Conservation (phyloP, 805 yeast genomes). For the Blastobotrys chiropterorum region DNA sequence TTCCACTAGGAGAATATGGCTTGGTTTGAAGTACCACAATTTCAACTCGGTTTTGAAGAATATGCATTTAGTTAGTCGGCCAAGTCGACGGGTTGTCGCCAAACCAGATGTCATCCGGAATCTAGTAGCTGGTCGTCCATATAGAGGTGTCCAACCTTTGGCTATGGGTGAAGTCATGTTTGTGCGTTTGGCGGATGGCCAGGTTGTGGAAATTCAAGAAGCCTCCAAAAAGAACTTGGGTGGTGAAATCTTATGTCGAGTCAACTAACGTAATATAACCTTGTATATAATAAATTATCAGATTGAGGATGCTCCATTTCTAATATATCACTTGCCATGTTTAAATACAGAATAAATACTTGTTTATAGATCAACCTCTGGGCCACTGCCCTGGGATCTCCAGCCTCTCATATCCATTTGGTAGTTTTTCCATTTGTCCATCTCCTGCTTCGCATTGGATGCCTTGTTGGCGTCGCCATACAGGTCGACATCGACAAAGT, state of each 20-base stretch:
- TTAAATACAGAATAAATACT: not conserved
- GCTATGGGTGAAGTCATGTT: conserved; percentile 88
- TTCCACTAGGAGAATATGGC: conserved; percentile 81
- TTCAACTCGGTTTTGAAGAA: conserved; percentile 68
- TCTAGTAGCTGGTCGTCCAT: conserved; percentile 68
- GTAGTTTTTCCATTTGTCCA: conserved; percentile 77
- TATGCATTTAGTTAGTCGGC: conserved; percentile 73
- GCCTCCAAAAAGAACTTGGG: conserved; percentile 67
- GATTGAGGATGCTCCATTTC: too few species aligned
- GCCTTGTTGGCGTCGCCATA: conserved; percentile 49
- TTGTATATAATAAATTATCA: not conserved
- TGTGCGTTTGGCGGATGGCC: conserved; percentile 46
- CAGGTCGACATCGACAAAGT: conserved; percentile 31
- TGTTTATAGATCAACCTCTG: conserved; percentile 40
- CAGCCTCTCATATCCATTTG: conserved; percentile 80
- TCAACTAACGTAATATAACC: conserved; percentile 12
- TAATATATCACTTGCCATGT: not conserved
- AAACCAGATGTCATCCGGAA: conserved; percentile 57
- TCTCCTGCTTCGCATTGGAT: conserved; percentile 38
- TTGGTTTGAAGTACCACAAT: conserved; percentile 82
- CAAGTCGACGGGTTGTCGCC: conserved; percentile 69
- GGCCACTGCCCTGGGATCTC: conserved; percentile 67
- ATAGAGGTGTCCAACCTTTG: conserved; percentile 70
- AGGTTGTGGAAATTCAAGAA: conserved; percentile 72
- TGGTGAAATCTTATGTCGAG: conserved; percentile 80